phyloP scores from a whole-genome alignment of 139 green algal species.

The Picochlorum sp. region DNA sequence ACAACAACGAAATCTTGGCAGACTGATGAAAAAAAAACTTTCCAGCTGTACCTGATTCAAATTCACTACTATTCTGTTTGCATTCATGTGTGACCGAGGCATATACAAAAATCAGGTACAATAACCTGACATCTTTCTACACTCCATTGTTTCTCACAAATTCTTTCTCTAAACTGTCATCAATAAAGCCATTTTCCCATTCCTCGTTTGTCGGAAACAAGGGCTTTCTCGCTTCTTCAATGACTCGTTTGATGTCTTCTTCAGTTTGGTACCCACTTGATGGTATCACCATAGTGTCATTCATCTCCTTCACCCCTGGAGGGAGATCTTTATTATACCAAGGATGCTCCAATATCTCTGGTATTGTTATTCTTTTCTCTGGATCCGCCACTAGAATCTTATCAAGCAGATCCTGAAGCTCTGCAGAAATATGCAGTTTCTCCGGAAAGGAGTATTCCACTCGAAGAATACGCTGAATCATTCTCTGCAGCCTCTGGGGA shows the following conservation, averaged over 20 bases:
- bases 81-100: no score
- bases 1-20: no score
- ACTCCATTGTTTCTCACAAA: no score
- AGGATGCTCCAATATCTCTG: constrained; percentile 55
- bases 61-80: no score
- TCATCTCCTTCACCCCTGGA: constrained; percentile 72
- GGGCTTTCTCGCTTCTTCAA: constrained; percentile 18
- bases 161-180: constrained; percentile 27
- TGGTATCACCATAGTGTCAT: constrained; percentile 38
- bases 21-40: no score
- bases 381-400: constrained; percentile 64
- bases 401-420: constrained; percentile 59
- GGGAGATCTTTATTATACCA: constrained; percentile 90
- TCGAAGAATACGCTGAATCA: constrained; percentile 67
- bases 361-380: constrained; percentile 62
- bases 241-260: constrained; percentile 10
- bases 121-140: no score
- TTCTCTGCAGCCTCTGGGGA: constrained; percentile 56
- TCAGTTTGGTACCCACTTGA: constrained; percentile 22
- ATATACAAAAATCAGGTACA: no score
- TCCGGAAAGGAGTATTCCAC: constrained; percentile 64
- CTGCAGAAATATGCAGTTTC: constrained; percentile 25
- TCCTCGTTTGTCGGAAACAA: background rate
- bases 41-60: no score
- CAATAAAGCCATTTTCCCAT: constrained; percentile 30